Evolutionary conservation across 2,329 filamentous ascomycete genomes (phyloP).

Genomic region (Aspergillus clavatus): DNA sequence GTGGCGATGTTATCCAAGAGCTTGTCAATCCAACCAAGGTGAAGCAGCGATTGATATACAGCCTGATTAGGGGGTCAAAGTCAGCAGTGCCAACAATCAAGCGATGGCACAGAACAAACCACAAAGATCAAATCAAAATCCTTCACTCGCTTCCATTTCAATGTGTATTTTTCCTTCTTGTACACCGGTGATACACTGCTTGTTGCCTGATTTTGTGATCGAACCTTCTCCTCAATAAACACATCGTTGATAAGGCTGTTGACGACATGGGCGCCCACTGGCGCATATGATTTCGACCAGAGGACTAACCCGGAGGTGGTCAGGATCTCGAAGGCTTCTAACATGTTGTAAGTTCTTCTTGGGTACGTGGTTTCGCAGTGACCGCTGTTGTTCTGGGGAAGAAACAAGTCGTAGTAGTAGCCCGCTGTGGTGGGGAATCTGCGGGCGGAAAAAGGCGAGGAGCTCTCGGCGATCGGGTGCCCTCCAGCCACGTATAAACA

Average conservation of each 20-base stretch:
- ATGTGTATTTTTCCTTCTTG: slow-evolving; percentile 84
- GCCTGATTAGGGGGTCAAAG: slow-evolving; percentile 56
- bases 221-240: slow-evolving; percentile 89
- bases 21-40: slow-evolving; percentile 95
- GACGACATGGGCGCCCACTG: slow-evolving; percentile 75
- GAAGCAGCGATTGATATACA: slow-evolving; percentile 91
- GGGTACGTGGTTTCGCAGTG: background rate
- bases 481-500: slow-evolving; percentile 34
- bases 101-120: slow-evolving; percentile 48
- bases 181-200: slow-evolving; percentile 66
- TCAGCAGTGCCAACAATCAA: slow-evolving; percentile 12
- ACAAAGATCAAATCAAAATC: slow-evolving; percentile 95
- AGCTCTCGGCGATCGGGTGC: slow-evolving; percentile 20
- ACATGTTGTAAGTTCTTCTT: slow-evolving; percentile 52
- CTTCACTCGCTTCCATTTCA: slow-evolving; percentile 91
- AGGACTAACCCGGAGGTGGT: slow-evolving; percentile 95
- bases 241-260: slow-evolving; percentile 95
- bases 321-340: slow-evolving; percentile 94
- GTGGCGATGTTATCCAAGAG: slow-evolving; percentile 91
- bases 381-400: slow-evolving; percentile 2
- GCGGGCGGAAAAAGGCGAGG: slow-evolving; percentile 18
- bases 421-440: slow-evolving; percentile 16
- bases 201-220: slow-evolving; percentile 52
- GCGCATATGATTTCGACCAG: slow-evolving; percentile 84
- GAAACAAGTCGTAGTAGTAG: slow-evolving; percentile 3